Evolutionary conservation across 495 filamentous ascomycete genomes (phyloP), one percentile per base, ranked within the genome.

Genomic region (Xylaria flabelliformis): DNA sequence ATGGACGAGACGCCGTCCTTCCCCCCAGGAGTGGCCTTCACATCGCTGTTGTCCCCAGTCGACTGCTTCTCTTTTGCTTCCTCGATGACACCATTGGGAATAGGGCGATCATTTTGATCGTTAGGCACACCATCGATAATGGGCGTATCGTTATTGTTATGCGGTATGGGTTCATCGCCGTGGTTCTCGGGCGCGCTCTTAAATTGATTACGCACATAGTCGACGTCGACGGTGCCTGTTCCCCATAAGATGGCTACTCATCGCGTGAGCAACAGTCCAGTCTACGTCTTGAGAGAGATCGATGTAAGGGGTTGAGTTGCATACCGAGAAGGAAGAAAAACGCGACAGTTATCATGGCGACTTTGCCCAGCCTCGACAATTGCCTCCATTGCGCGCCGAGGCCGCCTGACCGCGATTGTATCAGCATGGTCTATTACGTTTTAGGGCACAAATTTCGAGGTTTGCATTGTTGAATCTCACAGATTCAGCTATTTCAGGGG

Each of bases 111-210:
- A 8, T 71, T 71, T n/a, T 66, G 36, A 2, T 72, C 62, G 39
- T 72, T 72, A 1, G 70, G 70, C 5, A 72, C 70, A n/a, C 70
- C 70, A 39, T 72, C 70, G 70, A 67, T 72, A 41, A 72, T 66
- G 42, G 70, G 70, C 41, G 53, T 61, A 0, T 59, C 39, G 29
- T 36, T 29, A 6, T 59, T 50, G 0, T 58, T 19, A 1, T 66
- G 24, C 10, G 50, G 62, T 56, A 72, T 66, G 39, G 70, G 62
- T 17, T 69, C 71, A 13, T 69, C 62, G 19, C 50, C 39, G 24
- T 44, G 46, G 32, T 61, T 73, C 6, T 55, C 64, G 32, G 55
- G 29, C 32, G 32, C 21, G 41, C 12, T 41, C 26, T 51, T 63
- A 3, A 62, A 61, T 21, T 62, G 56, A 13, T 55, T 68, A 34